Evolutionary conservation across 345 rosid genomes (phyloP).

Genomic region (Crucihimalaya himalaica): DNA sequence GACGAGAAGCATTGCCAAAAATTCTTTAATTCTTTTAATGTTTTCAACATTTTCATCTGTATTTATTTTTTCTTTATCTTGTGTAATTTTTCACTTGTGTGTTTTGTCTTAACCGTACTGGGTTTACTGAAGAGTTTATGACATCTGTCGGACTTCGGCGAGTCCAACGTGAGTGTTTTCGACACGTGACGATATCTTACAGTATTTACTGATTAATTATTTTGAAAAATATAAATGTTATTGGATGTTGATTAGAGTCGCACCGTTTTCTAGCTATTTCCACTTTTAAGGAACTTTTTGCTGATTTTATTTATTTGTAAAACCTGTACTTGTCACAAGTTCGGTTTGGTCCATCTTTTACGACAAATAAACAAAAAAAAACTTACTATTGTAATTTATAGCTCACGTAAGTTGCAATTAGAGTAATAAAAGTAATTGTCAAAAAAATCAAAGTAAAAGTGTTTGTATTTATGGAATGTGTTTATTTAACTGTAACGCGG

Average conservation of each 20-base stretch:
- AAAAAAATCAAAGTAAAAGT: not conserved
- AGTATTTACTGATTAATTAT: not conserved
- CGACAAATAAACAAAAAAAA: not conserved
- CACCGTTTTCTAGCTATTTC: conserved; percentile 4
- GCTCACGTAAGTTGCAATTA: conserved; percentile 8
- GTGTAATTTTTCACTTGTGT: not conserved
- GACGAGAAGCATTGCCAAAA: not conserved
- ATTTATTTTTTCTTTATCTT: not conserved
- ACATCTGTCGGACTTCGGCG: conserved; percentile 24
- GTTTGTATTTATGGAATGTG: not conserved
- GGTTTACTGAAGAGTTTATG: not conserved
- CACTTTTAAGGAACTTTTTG: not conserved
- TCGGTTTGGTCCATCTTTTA: not conserved
- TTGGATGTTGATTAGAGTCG: not conserved
- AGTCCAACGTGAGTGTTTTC: conserved; percentile 4
- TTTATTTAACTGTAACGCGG: not conserved
- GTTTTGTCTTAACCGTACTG: conserved; percentile 16
- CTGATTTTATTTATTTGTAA: not conserved
- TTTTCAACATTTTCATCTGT: not conserved
- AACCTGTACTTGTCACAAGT: not conserved
- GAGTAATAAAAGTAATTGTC: not conserved
- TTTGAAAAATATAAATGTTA: not conserved
- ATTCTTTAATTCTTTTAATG: not conserved
- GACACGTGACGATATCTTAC: conserved; percentile 28
- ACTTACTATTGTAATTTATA: not conserved